Evolutionary conservation across 805 yeast genomes (phyloP).

Genomic region (Debaryomyces hansenii): DNA sequence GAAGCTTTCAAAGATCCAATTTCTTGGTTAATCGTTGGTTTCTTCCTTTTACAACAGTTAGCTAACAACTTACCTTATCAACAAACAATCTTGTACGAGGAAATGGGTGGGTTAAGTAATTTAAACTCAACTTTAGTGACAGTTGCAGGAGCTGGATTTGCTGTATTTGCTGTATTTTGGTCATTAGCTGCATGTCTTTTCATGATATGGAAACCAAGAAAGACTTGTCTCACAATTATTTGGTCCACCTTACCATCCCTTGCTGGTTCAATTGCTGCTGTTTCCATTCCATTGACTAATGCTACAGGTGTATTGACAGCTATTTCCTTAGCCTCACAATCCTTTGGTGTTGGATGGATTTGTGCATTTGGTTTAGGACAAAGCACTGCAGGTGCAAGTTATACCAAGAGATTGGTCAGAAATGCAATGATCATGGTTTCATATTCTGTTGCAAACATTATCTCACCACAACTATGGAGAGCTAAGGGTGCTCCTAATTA

Average conservation of each 20-base stretch:
- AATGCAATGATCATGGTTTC: slow-evolving; percentile 45
- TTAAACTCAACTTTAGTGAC: slow-evolving; percentile 52
- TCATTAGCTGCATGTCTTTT: slow-evolving; percentile 36
- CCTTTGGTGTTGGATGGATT: slow-evolving; percentile 43
- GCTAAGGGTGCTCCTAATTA: slow-evolving; percentile 43
- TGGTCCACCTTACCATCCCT: slow-evolving; percentile 44
- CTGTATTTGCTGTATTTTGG: slow-evolving; percentile 20
- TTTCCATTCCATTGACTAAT: slow-evolving; percentile 44
- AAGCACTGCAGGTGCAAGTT: slow-evolving; percentile 34
- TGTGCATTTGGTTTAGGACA: slow-evolving; percentile 27
- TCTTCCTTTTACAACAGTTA: slow-evolving; percentile 45
- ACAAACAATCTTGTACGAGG: slow-evolving; percentile 47
- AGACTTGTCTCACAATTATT: slow-evolving; percentile 33
- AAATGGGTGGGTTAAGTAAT: slow-evolving; percentile 41
- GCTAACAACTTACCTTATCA: slow-evolving; percentile 57
- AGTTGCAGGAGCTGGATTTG: slow-evolving; percentile 54
- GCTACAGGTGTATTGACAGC: slow-evolving; percentile 44
- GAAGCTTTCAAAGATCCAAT: slow-evolving; percentile 49
- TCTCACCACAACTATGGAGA: slow-evolving; percentile 59
- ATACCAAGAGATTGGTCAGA: slow-evolving; percentile 51
- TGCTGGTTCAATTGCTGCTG: slow-evolving; percentile 47
- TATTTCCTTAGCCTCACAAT: slow-evolving; percentile 46
- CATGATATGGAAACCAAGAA: slow-evolving; percentile 29
- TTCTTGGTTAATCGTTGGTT: slow-evolving; percentile 22
- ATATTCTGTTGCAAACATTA: slow-evolving; percentile 50